Conservation (phyloP, 2,329 filamentous ascomycete species). For the Fusarium clavum region DNA sequence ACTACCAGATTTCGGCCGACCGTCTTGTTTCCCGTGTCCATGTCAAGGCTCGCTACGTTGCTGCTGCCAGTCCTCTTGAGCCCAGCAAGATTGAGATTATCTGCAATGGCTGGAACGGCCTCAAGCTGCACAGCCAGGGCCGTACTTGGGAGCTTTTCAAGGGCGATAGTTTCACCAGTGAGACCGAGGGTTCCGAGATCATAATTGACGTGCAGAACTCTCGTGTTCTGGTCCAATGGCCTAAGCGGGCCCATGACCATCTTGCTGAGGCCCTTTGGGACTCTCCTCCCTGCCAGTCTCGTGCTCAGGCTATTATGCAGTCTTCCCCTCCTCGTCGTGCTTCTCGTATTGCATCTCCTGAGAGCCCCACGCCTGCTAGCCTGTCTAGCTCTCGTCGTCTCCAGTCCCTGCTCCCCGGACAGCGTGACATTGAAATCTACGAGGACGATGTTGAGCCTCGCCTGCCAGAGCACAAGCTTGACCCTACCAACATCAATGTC, state of each 20-base stretch:
- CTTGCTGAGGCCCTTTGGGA: conserved; percentile 80
- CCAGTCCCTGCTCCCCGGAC: conserved; percentile 58
- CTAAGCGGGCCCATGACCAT: conserved; percentile 66
- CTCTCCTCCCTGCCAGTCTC: conserved; percentile 60
- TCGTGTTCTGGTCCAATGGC: conserved; percentile 91
- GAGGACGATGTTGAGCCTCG: conserved; percentile 77
- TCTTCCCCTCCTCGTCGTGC: conserved; percentile 69
- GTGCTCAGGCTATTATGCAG: conserved; percentile 60
- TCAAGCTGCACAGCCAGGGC: conserved; percentile 91
- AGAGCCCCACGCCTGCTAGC: conserved; percentile 70
- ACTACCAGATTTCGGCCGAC: conserved; percentile 93
- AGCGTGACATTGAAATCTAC: conserved; percentile 72
- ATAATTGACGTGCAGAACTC: conserved; percentile 96
- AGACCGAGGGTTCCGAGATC: conserved; percentile 88
- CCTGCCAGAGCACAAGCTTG: conserved; percentile 51
- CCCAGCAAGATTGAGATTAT: conserved; percentile 86
- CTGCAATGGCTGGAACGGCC: conserved; percentile 95
- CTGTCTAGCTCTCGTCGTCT: conserved; percentile 58
- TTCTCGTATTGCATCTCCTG: conserved; percentile 76
- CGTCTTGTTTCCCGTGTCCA: conserved; percentile 94
- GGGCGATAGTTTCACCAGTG: conserved; percentile 89
- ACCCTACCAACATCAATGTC: conserved; percentile 47
- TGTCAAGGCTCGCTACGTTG: conserved; percentile 86
- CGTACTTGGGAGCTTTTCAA: conserved; percentile 87
- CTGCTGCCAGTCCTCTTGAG: conserved; percentile 74